Base-by-base conservation (phyloP, 495 filamentous ascomycete genomes). In the Penicillium cosmopolitanum region DNA sequence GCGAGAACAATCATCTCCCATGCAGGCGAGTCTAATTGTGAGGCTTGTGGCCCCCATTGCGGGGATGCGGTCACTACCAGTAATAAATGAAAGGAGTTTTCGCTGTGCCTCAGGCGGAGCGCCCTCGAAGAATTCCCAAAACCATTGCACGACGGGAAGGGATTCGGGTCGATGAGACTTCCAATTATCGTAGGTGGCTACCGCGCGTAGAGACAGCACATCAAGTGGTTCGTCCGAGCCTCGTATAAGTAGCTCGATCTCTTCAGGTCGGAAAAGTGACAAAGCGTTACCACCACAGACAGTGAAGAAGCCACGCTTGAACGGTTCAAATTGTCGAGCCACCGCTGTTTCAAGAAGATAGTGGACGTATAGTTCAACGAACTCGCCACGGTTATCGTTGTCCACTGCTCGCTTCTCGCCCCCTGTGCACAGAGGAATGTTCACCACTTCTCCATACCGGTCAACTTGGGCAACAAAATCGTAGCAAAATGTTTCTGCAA, bases 281-380 rank as follows among this genome's bases (percentile, higher is more conserved):
- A 96, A 77, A 15, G 93, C 93, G 70, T 96, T 96, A 21, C 93
- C 91, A 33, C 89, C 90, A 69, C 92, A 96, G 40, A 97, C 92
- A 3, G 90, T 96, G 75, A 90, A 97, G 72, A 97, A 97, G 4
- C 93, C 93, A 46, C 93, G 86, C 71, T 94, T 96, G 80, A 97
- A 97, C 11, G 93, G 94, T 73, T 97, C 94, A 57, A 93, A 97
- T 66, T 97, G 93, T 47, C 91, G 81, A 54, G 83, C 73, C 15
- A 97, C 89, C 1, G 89, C 82, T 19, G 84, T 87, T 67, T 97
- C 92, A 15, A 97, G 84, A 13, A 93, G 74, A 70, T 94, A 88
- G 40, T 85, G 84, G 5, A 97, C 85, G 66, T 96, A 97, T 9
- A 91, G 78, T 58, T 96, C 91, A 38, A 97, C 94, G 65, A 93